Percentiles rank a stretch among this genome's conserved stretches.
Conservation (phyloP, 352 stramenopile genomes). For the Halophytophthora polymorphica region DNA sequence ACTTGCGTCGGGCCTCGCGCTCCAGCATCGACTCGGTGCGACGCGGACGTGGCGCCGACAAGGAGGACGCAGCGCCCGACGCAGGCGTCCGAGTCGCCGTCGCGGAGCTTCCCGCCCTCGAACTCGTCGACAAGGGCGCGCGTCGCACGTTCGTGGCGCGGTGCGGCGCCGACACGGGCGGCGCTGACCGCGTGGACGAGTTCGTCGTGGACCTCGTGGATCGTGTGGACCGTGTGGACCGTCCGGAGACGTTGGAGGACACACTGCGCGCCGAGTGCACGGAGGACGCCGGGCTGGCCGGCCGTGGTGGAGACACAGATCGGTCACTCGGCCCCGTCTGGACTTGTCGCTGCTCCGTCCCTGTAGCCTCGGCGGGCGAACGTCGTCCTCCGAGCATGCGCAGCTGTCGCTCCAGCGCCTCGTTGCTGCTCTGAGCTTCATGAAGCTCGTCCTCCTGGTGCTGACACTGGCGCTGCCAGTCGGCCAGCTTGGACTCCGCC, state of each 20-base stretch:
- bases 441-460: slow-evolving; percentile 51
- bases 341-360: slow-evolving; percentile 23
- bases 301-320: slow-evolving; percentile 16
- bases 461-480: slow-evolving; percentile 45
- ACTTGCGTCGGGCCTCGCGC: slow-evolving; percentile 38
- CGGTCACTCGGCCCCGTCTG: slow-evolving; percentile 6
- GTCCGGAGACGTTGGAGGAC: slow-evolving; percentile 35
- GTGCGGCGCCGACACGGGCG: slow-evolving; percentile 6
- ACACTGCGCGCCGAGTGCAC: slow-evolving; percentile 39
- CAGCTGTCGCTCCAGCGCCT: slow-evolving; percentile 43
- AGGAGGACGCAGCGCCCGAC: slow-evolving; percentile 5
- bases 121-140: slow-evolving; percentile 13
- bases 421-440: slow-evolving; percentile 36
- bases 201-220: slow-evolving; percentile 8
- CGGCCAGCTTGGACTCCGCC: slow-evolving; percentile 28
- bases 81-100: not conserved
- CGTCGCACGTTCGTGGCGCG: slow-evolving; percentile 10
- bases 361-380: slow-evolving; percentile 15
- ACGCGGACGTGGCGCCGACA: slow-evolving; percentile 17
- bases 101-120: slow-evolving; percentile 1
- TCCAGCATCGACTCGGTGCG: slow-evolving; percentile 26
- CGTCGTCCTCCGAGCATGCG: slow-evolving; percentile 36
- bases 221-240: slow-evolving; percentile 28
- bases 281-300: slow-evolving; percentile 44
- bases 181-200: slow-evolving; percentile 9